Base-by-base conservation (phyloP, 495 filamentous ascomycete genomes). In the Penicillium subrubescens region DNA sequence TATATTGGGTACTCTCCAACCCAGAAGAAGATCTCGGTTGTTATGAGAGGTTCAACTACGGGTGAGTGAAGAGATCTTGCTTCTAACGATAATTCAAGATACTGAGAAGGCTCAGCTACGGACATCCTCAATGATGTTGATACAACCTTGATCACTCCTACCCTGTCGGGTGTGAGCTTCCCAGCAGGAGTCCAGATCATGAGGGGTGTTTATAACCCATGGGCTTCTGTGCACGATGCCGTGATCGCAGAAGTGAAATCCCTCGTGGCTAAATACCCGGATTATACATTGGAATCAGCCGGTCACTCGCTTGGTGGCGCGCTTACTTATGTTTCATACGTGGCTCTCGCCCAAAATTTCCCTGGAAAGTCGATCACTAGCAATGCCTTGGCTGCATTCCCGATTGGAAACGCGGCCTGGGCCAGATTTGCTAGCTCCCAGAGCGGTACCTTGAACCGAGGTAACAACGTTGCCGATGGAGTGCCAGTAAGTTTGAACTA, bases 51-150 rank as follows among this genome's bases (percentile, higher is more conserved):
- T 25, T 77, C 73, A 0, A 76, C 73, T 0, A 71, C 66, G 19
- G 43, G 71, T 77, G n/a, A 52, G 63, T 64, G 21, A 23, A 3
- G 6, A 31, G 8, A 17, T 41, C 3, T 59, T 41, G 14, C 19
- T 23, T 46, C 15, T 1, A 31, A 2, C 19, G 17, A 10, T 19
- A 2, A 2, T 54, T 5, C 43, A 39, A 14, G 8, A 23, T 46
- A 29, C 57, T 64, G 10, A 66, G 34, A 27, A 37, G 5, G 3
- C 23, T 1, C 35, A 73, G 73, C 44, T 4, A 61, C 58, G 12
- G 71, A 77, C 53, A 71, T 83, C 33, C 63, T 75, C 41, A 81
- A 78, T 52, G 71, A 78, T 27, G 62, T 81, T 17, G 74, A 79
- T 43, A 73, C 57, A 43, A 71, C 61, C 15, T 52, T 81, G 34